Evolutionary conservation across 257 asterid genomes (phyloP).

Genomic region (Henckelia pumila): DNA sequence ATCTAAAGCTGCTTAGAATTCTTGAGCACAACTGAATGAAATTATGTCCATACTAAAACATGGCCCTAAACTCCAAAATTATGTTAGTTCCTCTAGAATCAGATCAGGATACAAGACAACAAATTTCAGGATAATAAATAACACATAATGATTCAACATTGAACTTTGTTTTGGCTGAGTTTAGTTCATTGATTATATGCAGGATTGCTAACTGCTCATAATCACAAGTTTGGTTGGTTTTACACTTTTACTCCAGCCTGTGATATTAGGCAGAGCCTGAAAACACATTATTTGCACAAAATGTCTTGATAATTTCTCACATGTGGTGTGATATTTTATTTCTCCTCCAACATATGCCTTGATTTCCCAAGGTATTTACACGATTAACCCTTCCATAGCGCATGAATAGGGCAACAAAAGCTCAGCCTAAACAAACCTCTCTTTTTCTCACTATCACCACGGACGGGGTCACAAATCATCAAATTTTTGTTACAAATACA

Average conservation of each 20-base stretch:
- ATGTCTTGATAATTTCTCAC: background rate
- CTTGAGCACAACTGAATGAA: background rate
- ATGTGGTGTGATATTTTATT: background rate
- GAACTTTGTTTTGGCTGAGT: background rate
- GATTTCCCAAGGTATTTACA: background rate
- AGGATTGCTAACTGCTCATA: background rate
- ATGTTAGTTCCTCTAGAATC: background rate
- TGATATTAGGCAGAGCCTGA: too few species aligned
- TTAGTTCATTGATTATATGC: background rate
- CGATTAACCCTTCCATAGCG: background rate
- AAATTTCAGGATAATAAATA: background rate
- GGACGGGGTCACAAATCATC: background rate
- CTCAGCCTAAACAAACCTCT: background rate
- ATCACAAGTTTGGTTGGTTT: background rate
- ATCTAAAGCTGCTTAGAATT: conserved; percentile 13
- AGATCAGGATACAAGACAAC: background rate
- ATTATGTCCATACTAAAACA: background rate
- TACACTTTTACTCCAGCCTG: too few species aligned
- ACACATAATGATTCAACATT: background rate
- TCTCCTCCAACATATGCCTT: background rate
- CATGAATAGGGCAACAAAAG: background rate
- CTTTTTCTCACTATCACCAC: too few species aligned
- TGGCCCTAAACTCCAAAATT: background rate
- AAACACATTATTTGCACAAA: too few species aligned
- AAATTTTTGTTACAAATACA: background rate